These are phyloP conservation scores for Lagerstroemia speciosa DNA, from an alignment of 345 rosid species.

Conservation along the genomic window DNA sequence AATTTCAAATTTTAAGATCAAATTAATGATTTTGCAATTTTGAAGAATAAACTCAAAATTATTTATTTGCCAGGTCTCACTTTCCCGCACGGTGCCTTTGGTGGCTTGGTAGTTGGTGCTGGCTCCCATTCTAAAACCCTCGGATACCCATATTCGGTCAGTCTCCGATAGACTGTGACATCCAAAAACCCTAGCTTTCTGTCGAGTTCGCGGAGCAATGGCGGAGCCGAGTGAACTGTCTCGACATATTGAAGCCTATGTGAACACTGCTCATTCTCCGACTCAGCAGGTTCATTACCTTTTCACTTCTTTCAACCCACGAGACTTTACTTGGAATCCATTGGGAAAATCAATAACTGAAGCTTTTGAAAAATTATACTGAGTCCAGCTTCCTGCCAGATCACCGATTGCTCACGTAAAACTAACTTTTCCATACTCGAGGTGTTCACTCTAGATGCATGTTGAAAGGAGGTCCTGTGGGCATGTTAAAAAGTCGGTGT, in stretches of 20 bases:
- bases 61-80: too few relatives aligned
- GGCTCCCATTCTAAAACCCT: too few relatives aligned
- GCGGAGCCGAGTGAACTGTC: constrained; percentile 36
- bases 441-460: neutral
- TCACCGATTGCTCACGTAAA: neutral
- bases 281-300: constrained; percentile 43
- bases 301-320: neutral
- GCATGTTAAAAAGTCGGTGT: neutral
- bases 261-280: constrained; percentile 46
- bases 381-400: neutral
- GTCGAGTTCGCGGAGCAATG: constrained; percentile 23
- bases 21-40: too few relatives aligned
- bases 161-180: too few relatives aligned
- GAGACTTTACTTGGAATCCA: neutral
- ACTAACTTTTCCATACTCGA: neutral
- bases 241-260: constrained; percentile 54
- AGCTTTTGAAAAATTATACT: neutral
- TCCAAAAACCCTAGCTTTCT: constrained; percentile 1
- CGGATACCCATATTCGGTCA: too few relatives aligned
- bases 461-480: neutral
- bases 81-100: too few relatives aligned
- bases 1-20: too few relatives aligned
- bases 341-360: neutral
- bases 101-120: too few relatives aligned
- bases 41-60: too few relatives aligned